Evolutionary conservation across 371 early-diverging fungal genomes (phyloP).

Genomic region (Mortierella sp.): DNA sequence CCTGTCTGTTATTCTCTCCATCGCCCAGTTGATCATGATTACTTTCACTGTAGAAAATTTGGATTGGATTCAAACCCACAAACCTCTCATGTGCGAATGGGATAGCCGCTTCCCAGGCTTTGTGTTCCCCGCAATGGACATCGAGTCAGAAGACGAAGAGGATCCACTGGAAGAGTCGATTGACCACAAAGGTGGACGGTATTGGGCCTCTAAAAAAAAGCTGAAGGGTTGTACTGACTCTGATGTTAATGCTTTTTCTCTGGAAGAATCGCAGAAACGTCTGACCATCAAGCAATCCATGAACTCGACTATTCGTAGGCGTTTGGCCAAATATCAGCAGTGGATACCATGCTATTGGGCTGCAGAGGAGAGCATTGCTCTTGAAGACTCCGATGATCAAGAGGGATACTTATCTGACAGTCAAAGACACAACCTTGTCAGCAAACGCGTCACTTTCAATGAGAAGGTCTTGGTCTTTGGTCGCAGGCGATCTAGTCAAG

Average conservation of each 20-base stretch:
- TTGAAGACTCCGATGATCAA: conserved; percentile 8
- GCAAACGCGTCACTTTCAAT: conserved; percentile 53
- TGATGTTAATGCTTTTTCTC: conserved; percentile 16
- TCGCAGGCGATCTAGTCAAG: conserved; percentile 38
- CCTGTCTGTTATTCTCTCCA: conserved; percentile 39
- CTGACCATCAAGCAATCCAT: conserved; percentile 21
- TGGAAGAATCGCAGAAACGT: conserved; percentile 21
- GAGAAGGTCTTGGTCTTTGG: conserved; percentile 46
- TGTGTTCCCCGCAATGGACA: conserved; percentile 48
- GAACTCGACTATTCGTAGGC: conserved; percentile 42
- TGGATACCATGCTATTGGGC: conserved; percentile 40
- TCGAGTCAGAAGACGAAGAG: conserved; percentile 25
- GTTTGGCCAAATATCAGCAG: conserved; percentile 30
- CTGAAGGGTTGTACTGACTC: conserved; percentile 21
- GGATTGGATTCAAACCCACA: conserved; percentile 44
- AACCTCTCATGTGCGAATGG: conserved; percentile 47
- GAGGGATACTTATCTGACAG: conserved; percentile 13
- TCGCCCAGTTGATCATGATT: conserved; percentile 49
- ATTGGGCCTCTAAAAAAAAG: conserved; percentile 18
- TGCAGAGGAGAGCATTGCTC: conserved; percentile 5
- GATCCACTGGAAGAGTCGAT: background rate
- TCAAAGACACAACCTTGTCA: conserved; percentile 14
- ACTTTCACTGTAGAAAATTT: conserved; percentile 43
- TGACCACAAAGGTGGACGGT: conserved; percentile 11
- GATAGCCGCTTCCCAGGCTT: conserved; percentile 44